Evolutionary conservation across 192 early-diverging fungal genomes (phyloP).

Genomic region (Phlyctochytrium bullatum): DNA sequence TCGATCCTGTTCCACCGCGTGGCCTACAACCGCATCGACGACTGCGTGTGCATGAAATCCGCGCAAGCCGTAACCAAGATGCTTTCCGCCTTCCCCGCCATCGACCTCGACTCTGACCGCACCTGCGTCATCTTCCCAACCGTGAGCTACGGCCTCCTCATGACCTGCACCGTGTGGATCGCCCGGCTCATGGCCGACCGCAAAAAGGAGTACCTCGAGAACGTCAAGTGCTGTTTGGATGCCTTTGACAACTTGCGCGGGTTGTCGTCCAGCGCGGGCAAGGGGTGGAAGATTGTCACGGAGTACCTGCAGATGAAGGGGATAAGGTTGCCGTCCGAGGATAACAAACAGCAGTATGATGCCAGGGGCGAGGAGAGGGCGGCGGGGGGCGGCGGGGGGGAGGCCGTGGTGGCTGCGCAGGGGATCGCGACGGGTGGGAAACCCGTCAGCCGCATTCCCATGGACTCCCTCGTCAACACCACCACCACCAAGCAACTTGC

Average conservation of each 20-base stretch:
- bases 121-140: conserved; percentile 24
- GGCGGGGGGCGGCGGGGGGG: too few relatives aligned
- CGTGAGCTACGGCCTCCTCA: conserved; percentile 19
- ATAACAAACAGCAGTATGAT: background rate
- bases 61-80: conserved; percentile 11
- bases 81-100: conserved; percentile 12
- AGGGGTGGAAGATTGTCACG: conserved; percentile 21
- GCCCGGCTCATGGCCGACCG: background rate
- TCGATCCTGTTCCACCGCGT: conserved; percentile 22
- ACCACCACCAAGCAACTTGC: background rate
- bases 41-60: conserved; percentile 11
- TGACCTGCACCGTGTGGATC: conserved; percentile 23
- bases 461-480: background rate
- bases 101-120: conserved; percentile 9
- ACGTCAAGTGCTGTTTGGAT: conserved; percentile 12
- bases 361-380: background rate
- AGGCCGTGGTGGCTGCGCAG: too few relatives aligned
- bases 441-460: background rate
- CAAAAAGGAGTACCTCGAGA: background rate
- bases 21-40: conserved; percentile 14
- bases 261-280: conserved; percentile 7
- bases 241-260: conserved; percentile 23
- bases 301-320: conserved; percentile 24
- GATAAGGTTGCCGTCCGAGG: conserved; percentile 10
- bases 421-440: too few relatives aligned